Base-by-base conservation (phyloP, 1,284 basidiomycete genomes). In the Neolentinus lepideus region DNA sequence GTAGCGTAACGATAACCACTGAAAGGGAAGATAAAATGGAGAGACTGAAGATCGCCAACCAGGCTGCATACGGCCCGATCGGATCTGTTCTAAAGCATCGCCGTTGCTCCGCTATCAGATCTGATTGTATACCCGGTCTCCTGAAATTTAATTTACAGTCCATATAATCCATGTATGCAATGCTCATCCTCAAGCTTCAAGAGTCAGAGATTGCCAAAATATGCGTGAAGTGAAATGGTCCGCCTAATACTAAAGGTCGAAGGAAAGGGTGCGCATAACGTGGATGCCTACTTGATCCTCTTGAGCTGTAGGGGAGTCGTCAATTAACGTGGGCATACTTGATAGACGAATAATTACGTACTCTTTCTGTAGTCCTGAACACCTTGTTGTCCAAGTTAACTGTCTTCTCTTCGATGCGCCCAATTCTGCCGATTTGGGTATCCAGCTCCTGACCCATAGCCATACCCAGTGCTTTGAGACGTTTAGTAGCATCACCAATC, bases 401-500 rank as follows among this genome's bases (percentile, higher is more conserved):
- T 10, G 88, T 79, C 76, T 93, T 93, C 61, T 79, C 75, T 55
- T 80, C 77, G 58, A 94, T 84, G 47, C 75, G 75, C 51, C 83
- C 81, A 53, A 94, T 83, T 56, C 90, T 78, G 1, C 64, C 62
- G 71, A 90, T 93, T 75, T 94, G 92, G 26, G 72, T 72, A 62
- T 92, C 87, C 52, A 93, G 77, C 64, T 93, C 91, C 59, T 88
- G 78, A 31, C 90, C 85, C 85, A 94, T 93, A 8, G 92, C 87
- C 59, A 79, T 79, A 2, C 92, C 92, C 24, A 98, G 75, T 25
- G 85, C 83, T 73, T 94, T 96, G 62, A 99, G 78, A 54, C 88
- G 77, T 71, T 87, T 90, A 2, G 91, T 85, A 52, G 91, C 81
- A 56, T 87, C 86, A 47, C 83, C 76, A 58, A 97, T 92, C 71